A percentile compares a stretch with the other conserved stretches of the same genome.
phyloP scores from a whole-genome alignment of 805 yeast genomes.

The Candida endomychidarum region DNA sequence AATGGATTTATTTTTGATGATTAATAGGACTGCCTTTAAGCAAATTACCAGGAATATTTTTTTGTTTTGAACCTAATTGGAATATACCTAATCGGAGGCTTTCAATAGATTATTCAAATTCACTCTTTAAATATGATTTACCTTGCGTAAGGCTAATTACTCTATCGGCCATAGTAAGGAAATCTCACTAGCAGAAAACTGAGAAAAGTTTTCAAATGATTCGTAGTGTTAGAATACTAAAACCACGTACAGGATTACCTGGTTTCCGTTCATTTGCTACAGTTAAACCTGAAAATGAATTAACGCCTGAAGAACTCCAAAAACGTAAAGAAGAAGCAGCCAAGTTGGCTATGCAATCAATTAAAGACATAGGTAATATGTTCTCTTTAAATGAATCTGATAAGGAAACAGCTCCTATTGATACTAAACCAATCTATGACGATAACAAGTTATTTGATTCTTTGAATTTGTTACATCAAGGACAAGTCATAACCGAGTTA shows the following conservation, averaged over 20 bases:
- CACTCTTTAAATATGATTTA: no score
- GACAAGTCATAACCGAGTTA: slow-evolving; percentile 54
- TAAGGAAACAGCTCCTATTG: slow-evolving; percentile 47
- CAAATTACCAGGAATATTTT: no score
- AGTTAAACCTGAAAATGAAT: neutral
- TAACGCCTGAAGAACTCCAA: slow-evolving; percentile 16
- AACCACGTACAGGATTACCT: neutral
- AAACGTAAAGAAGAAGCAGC: slow-evolving; percentile 34
- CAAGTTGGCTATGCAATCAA: slow-evolving; percentile 36
- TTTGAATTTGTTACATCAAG: slow-evolving; percentile 51
- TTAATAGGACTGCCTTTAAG: no score
- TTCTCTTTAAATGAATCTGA: slow-evolving; percentile 30
- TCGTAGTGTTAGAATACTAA: neutral
- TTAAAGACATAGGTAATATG: slow-evolving; percentile 40
- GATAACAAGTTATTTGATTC: slow-evolving; percentile 34
- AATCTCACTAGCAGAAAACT: no score
- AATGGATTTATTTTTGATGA: no score
- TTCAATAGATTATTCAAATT: no score
- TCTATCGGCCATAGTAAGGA: no score
- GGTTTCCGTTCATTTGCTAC: neutral
- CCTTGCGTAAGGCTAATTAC: neutral
- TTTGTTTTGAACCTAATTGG: no score
- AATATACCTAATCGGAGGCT: no score
- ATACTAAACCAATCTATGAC: slow-evolving; percentile 41
- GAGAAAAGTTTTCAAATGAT: neutral